A percentile compares a stretch with the other conserved stretches of the same genome.
These are phyloP conservation scores for Lipomyces kockii DNA, from an alignment of 805 yeast species.

Conservation along the genomic window DNA sequence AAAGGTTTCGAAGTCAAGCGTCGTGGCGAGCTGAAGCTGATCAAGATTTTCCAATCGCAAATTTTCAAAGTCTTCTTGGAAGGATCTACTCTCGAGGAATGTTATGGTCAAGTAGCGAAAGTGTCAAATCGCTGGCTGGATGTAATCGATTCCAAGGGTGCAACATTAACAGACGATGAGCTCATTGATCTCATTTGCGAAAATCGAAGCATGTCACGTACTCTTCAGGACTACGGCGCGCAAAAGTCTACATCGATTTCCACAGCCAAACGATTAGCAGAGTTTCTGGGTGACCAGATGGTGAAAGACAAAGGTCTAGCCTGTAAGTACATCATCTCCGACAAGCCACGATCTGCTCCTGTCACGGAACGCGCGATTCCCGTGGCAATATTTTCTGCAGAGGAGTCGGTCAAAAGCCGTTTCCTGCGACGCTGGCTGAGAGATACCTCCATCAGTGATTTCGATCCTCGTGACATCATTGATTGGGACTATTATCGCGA, in stretches of 20 bases:
- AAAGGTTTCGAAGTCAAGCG: conserved; percentile 97
- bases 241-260: conserved; percentile 96
- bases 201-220: conserved; percentile 91
- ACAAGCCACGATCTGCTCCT: conserved; percentile 81
- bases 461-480: conserved; percentile 85
- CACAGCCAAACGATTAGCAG: conserved; percentile 91
- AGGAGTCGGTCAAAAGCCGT: conserved; percentile 65
- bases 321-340: conserved; percentile 89
- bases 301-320: conserved; percentile 95
- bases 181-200: conserved; percentile 93
- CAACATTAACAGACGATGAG: conserved; percentile 89
- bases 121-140: conserved; percentile 97
- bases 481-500: conserved; percentile 95
- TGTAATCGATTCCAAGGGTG: conserved; percentile 85
- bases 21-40: conserved; percentile 91
- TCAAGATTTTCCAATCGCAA: conserved; percentile 94
- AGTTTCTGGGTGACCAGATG: conserved; percentile 94
- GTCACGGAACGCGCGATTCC: conserved; percentile 97
- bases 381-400: conserved; percentile 92
- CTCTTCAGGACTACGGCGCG: conserved; percentile 82
- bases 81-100: conserved; percentile 75
- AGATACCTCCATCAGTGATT: conserved; percentile 73
- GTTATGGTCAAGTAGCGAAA: conserved; percentile 86
- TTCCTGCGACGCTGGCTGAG: conserved; percentile 85
- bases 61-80: conserved; percentile 88